Conservation (phyloP, 768 basidiomycete species). For the Brasilioporus rufonigricans region DNA sequence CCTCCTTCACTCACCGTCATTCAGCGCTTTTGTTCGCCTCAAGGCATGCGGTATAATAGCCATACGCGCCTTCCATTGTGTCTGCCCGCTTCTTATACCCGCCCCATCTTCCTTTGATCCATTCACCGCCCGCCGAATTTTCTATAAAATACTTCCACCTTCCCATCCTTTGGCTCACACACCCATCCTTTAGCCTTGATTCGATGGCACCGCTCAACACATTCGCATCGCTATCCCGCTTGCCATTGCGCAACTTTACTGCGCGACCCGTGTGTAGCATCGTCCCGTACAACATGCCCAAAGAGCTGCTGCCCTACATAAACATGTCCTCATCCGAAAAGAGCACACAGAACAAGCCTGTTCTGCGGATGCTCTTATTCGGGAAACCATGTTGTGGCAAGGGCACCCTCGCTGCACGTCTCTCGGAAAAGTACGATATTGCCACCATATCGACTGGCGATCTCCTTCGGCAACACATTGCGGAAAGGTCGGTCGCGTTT, state of each 20-base stretch:
- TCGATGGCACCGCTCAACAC: constrained; percentile 5
- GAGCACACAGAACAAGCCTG: constrained; percentile 23
- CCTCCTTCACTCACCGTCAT: background rate
- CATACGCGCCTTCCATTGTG: background rate
- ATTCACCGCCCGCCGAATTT: no score
- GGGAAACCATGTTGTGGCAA: constrained; percentile 72
- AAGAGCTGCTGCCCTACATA: constrained; percentile 50
- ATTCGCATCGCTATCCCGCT: constrained; percentile 1
- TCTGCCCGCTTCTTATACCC: background rate
- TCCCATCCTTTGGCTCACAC: no score
- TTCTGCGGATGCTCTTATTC: constrained; percentile 49
- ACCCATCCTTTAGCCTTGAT: background rate
- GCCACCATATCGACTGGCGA: constrained; percentile 80
- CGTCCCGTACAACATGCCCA: constrained; percentile 24
- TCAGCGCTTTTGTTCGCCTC: constrained; percentile 21
- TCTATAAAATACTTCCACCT: background rate
- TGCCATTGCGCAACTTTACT: background rate
- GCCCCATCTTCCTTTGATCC: background rate
- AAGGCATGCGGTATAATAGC: constrained; percentile 21
- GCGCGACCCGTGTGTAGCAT: constrained; percentile 20
- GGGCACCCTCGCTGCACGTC: constrained; percentile 72
- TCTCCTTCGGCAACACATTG: constrained; percentile 78
- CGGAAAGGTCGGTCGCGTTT: constrained; percentile 43
- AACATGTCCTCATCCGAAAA: constrained; percentile 29
- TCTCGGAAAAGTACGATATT: constrained; percentile 75